These are phyloP conservation scores for Talaromyces sp. DNA, from an alignment of 2,329 filamentous ascomycete species.

Conservation along the genomic window DNA sequence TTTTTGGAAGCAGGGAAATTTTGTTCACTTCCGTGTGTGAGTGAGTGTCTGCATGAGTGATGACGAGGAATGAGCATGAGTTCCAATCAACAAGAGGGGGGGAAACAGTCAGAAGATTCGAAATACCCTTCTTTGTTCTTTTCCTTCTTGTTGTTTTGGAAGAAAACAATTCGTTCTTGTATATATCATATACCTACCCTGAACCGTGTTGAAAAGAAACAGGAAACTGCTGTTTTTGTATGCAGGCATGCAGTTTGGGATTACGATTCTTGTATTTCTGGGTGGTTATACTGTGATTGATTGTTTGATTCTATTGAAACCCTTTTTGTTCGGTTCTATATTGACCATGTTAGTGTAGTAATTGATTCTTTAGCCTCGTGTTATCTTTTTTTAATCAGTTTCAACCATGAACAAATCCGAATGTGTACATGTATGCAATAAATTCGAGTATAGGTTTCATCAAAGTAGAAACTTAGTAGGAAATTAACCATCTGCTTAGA, in stretches of 20 bases:
- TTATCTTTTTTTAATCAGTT: neutral
- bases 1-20: neutral
- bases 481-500: too few relatives aligned
- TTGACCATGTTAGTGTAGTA: neutral
- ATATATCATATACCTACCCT: neutral
- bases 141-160: neutral
- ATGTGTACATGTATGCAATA: too few relatives aligned
- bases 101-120: slow-evolving; percentile 11
- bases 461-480: too few relatives aligned
- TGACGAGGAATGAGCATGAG: slow-evolving; percentile 25
- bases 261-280: neutral
- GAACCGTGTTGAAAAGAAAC: neutral
- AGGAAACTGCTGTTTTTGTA: neutral
- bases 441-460: too few relatives aligned
- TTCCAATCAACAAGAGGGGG: slow-evolving; percentile 16
- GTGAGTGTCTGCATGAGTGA: slow-evolving; percentile 15
- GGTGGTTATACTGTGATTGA: neutral
- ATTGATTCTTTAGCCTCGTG: neutral
- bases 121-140: neutral
- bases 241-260: neutral
- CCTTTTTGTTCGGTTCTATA: neutral
- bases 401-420: neutral
- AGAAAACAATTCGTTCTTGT: neutral
- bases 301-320: neutral
- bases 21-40: neutral